Evolutionary conservation across 176 grass and related monocot species (phyloP).

Genomic region (Calamus simplicifolius): DNA sequence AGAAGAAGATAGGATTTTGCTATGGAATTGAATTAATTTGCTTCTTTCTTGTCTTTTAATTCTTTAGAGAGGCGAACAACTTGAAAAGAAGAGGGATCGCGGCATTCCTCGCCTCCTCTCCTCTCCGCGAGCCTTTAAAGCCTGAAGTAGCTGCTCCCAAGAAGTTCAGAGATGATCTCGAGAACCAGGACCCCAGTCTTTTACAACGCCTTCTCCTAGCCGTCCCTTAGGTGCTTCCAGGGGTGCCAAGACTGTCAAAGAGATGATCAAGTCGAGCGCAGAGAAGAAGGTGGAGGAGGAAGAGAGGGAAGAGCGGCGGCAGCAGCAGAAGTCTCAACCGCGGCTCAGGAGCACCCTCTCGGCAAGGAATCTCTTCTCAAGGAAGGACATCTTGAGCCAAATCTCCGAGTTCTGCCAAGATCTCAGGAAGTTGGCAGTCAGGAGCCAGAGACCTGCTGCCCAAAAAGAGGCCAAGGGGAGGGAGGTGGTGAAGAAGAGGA

Average conservation of each 20-base stretch:
- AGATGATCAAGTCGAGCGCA: constrained; percentile 69
- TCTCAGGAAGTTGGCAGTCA: constrained; percentile 70
- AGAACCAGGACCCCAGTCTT: constrained; percentile 80
- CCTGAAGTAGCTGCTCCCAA: constrained; percentile 36
- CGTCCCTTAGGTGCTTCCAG: constrained; percentile 43
- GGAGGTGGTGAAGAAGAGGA: constrained; percentile 7
- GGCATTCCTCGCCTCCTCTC: constrained; percentile 21
- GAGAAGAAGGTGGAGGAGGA: constrained; percentile 32
- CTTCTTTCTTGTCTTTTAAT: neutral
- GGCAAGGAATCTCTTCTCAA: constrained; percentile 92
- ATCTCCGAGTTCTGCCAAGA: constrained; percentile 92
- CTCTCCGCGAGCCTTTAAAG: neutral
- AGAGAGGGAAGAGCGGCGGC: constrained; percentile 44
- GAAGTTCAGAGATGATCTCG: constrained; percentile 47
- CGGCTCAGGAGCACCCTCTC: constrained; percentile 90
- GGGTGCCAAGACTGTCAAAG: constrained; percentile 57
- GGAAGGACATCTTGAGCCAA: constrained; percentile 78
- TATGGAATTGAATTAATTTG: neutral
- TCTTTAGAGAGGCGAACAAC: constrained; percentile 21
- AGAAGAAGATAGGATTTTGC: constrained; percentile 1
- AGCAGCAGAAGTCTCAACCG: constrained; percentile 31
- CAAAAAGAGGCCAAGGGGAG: constrained; percentile 24
- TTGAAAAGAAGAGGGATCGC: constrained; percentile 49
- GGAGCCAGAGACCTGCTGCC: constrained; percentile 11
- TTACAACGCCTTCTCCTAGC: constrained; percentile 11